Percentiles rank a stretch among this genome's conserved stretches.
Evolutionary conservation across 768 basidiomycete species (phyloP).

Genomic region (Termitomyces sp.): DNA sequence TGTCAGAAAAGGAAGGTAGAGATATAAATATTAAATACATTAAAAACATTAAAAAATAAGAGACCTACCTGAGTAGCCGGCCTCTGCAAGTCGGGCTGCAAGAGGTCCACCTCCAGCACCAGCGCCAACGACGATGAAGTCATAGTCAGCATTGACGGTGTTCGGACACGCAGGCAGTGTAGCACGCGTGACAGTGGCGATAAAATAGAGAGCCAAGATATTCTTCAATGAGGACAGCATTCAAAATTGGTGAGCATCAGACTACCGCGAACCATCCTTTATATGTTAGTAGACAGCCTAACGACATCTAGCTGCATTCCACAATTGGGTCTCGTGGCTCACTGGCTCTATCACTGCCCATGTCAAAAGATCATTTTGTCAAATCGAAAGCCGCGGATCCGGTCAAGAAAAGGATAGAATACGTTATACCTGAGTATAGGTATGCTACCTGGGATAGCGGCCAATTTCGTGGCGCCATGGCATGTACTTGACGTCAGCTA

Average conservation of each 20-base stretch:
- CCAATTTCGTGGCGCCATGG: no score
- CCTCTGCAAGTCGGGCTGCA: slow-evolving; percentile 18
- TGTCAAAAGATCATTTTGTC: no score
- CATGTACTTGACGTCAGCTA: no score
- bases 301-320: neutral
- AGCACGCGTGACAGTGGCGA: neutral
- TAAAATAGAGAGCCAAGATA: neutral
- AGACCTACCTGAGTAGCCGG: slow-evolving; percentile 18
- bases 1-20: no score
- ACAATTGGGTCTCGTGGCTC: no score
- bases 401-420: no score
- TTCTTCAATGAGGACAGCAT: neutral
- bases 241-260: neutral
- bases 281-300: neutral
- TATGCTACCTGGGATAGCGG: no score
- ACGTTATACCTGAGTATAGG: no score
- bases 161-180: slow-evolving; percentile 8
- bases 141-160: slow-evolving; percentile 13
- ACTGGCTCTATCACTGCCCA: no score
- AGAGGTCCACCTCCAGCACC: slow-evolving; percentile 23
- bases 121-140: slow-evolving; percentile 22
- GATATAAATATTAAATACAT: neutral
- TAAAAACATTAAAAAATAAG: no score
- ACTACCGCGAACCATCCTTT: neutral
- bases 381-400: no score